Evolutionary conservation across 192 early-diverging fungal species (phyloP), one percentile per base, ranked within the genome.

Genomic region (Coemansia aciculifera): DNA sequence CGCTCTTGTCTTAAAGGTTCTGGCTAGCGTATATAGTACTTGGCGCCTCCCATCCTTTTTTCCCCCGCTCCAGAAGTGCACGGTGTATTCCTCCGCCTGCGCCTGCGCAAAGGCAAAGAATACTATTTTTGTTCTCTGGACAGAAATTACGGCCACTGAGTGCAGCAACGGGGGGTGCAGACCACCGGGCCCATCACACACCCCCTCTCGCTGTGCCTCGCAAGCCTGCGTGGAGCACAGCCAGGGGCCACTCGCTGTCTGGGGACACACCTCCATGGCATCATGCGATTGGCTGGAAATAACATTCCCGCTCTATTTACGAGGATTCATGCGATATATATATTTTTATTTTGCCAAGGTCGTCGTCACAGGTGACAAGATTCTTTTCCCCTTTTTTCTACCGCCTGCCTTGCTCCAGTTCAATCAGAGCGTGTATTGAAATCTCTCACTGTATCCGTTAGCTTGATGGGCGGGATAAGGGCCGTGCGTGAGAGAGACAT

Each of bases 21-120:
- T 21, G 19, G 46, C 46, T 49, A 49, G 46, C 46, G 44, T 46
- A 49, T 49, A 49, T 49, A 57, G 54, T 57, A 32, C 54, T 57
- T 57, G 54, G 54, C 54, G 51, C 51, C 51, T 54, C 51, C 13
- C 51, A 29, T 24, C 51, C 5, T 1, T 21, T 19, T 21, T 49
- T 49, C 46, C 51, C 51, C 51, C 51, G 51, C 51, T 54, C 51
- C 29, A 57, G 54, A 49, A 49, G 46, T 49, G 46, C 46, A 49
- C 52, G 52, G 54, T 32, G 54, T 32, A 57, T 54, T 54, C 51
- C 51, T 54, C 51, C 51, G 51, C 51, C 51, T 54, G 24, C 51
- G 51, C 54, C 51, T 54, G 51, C 51, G 51, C 54, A 57, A 32
- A 31, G 27, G 15, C 54, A 32, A 31, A 49, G 46, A 49, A 21